phyloP scores from a whole-genome alignment of 139 green algal species.

The Micractinium conductrix region DNA sequence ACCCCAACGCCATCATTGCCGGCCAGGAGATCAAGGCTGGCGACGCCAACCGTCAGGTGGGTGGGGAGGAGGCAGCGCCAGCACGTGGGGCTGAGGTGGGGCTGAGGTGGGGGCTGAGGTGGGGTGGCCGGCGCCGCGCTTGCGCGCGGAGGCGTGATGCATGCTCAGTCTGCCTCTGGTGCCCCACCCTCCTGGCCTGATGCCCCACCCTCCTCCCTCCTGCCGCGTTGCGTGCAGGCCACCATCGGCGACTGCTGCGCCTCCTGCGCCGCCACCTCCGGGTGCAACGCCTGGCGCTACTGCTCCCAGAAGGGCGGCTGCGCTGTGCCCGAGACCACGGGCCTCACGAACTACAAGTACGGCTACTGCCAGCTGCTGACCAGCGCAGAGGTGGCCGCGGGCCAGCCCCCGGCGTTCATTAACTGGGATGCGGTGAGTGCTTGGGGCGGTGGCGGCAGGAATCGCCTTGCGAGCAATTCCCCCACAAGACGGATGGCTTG shows the following conservation, averaged over 20 bases:
- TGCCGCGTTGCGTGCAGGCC: neutral
- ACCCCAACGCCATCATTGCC: slow-evolving; percentile 25
- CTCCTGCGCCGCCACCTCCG: slow-evolving; percentile 4
- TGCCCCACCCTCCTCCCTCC: no score
- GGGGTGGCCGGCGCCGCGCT: no score
- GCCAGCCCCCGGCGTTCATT: neutral
- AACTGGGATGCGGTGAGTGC: neutral
- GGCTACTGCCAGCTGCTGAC: slow-evolving; percentile 18
- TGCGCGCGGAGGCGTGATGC: no score
- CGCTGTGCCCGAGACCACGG: neutral
- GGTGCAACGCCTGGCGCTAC: slow-evolving; percentile 42
- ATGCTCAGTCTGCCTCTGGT: no score
- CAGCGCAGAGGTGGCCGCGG: neutral
- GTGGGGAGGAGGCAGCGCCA: neutral
- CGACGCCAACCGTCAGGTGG: slow-evolving; percentile 23
- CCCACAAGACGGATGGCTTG: no score
- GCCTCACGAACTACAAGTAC: neutral
- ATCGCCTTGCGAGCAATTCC: no score
- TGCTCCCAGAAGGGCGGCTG: slow-evolving; percentile 45
- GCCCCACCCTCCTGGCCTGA: no score
- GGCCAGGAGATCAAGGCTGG: slow-evolving; percentile 13
- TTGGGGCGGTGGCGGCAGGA: no score
- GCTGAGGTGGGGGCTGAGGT: no score
- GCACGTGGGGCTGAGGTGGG: neutral
- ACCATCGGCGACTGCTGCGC: slow-evolving; percentile 39